Base-by-base conservation (phyloP, 2,329 filamentous ascomycete genomes). In the Fusarium sp. region DNA sequence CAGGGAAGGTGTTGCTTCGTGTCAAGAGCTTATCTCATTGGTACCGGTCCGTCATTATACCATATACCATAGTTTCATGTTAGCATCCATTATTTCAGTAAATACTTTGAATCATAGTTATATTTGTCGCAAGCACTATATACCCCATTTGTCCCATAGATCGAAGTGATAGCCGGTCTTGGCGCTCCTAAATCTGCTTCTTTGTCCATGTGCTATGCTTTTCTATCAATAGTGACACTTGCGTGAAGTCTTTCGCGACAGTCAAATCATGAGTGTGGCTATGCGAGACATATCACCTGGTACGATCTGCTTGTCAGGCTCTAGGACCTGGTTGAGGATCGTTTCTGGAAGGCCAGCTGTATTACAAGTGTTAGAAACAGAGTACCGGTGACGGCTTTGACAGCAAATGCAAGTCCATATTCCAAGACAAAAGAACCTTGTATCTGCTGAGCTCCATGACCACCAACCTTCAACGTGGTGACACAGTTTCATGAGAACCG, bases 1-100 rank as follows among this genome's bases (percentile, higher is more conserved):
- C 6, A 7, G 9, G 2, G 16, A 6, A 2, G 1, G 2, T 7
- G 11, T 27, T 27, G 10, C 6, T 4, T 11, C 34, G 1, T 34
- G 9, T 16, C 16, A 8, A 12, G 5, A 3, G 3, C 7, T 5
- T n/a, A 23, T 5, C 9, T 4, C 7, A 9, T 23, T n/a, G 3
- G 2, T n/a, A 10, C 6, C 13, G 12, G 3, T 41, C 20, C 18
- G 7, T 41, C 7, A 14, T 40, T 37, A 51, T 51, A 16, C 5
- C 21, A 16, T 21, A 18, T 41, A 42, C 21, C 10, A 27, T 14
- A 5, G 1, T 9, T 7, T 11, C 12, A 6, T 25, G 3, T 23
- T 10, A 9, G 5, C 13, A 9, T 25, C 7, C 13, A n/a, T 5
- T 9, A 34, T 50, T 34, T 23, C 7, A 25, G 11, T 13, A 50